Base-by-base conservation (phyloP, 495 filamentous ascomycete genomes). In the Immersiella caudata region DNA sequence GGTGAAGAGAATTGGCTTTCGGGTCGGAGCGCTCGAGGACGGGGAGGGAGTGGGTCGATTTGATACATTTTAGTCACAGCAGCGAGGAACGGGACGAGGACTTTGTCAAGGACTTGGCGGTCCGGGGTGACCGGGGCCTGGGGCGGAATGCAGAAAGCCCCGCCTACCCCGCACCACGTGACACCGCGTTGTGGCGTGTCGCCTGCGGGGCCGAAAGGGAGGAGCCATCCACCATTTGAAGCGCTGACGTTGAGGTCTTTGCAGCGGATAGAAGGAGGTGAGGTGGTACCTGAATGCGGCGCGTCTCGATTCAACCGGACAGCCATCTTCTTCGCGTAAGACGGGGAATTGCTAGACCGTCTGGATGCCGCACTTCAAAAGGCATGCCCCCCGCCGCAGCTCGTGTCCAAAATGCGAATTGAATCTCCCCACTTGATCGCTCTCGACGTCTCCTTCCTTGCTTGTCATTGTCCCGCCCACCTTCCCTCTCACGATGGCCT, bases 41-140 rank as follows among this genome's bases (percentile, higher is more conserved):
- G 21, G 25, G 21, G 26, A 59, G 21, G 56, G 21, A 27, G 56
- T 22, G 21, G 21, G 56, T 33, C 52, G 52, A 2, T 8, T 22
- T 33, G 26, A n/a, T 33, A 33, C 22, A 14, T 59, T 59, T 59
- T 59, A 27, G 56, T 59, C 56, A 59, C 56, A 59, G 27, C 5
- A 33, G 18, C 24, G 9, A 29, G 24, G n/a, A 20, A 2, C 5
- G 29, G 40, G 40, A 46, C 5, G 33, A 36, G 33, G 12, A 36
- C 33, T 36, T 12, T 25, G 25, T 25, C 55, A 35, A 20, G 21
- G 56, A 6, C 56, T 59, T 59, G 56, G 56, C 56, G 26, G 33
- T 20, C 16, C 56, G 24, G n/a, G 56, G 56, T 26, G 2, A 14
- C 7, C 56, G 56, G 26, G 22, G 22, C 16, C 11, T 18, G 40